Conservation (phyloP, 108 stramenopile genomes). For the Cyclotella baltica region DNA sequence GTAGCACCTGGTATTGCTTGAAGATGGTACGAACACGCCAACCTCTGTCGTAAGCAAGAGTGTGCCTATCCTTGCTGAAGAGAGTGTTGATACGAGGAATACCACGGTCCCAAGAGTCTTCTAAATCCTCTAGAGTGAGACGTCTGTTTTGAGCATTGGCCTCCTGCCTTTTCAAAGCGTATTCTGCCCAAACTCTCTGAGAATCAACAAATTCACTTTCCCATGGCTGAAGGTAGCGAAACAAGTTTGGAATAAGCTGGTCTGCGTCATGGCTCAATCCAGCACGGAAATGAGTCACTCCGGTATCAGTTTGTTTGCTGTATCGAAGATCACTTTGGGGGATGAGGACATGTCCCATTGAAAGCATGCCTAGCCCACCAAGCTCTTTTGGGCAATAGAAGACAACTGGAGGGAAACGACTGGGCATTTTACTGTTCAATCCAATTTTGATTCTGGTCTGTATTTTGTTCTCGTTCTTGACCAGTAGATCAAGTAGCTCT, state of each 20-base stretch:
- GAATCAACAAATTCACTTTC: constrained; percentile 99
- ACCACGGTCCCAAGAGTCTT: constrained; percentile 99
- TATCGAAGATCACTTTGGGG: constrained; percentile 98
- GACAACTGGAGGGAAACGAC: constrained; percentile 91
- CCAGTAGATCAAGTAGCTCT: constrained; percentile 95
- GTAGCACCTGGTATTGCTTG: constrained; percentile 96
- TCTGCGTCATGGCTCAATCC: constrained; percentile 99
- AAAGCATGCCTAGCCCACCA: constrained; percentile 99
- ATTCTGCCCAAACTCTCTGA: constrained; percentile 99
- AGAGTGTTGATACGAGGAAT: constrained; percentile 99
- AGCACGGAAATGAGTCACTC: constrained; percentile 98
- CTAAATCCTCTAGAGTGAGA: constrained; percentile 98
- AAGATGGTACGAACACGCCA: constrained; percentile 98
- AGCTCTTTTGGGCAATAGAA: constrained; percentile 98
- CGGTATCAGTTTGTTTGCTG: constrained; percentile 98
- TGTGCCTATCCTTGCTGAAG: constrained; percentile 97
- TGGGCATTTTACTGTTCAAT: constrained; percentile 99
- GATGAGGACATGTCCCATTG: constrained; percentile 99
- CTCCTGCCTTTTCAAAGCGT: constrained; percentile 99
- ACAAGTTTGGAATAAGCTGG: constrained; percentile 98
- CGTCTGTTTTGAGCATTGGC: constrained; percentile 99
- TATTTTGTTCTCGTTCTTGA: constrained; percentile 99
- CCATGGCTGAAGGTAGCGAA: constrained; percentile 99
- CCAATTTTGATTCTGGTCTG: constrained; percentile 99
- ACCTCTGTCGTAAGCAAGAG: constrained; percentile 97